Evolutionary conservation across 2,329 filamentous ascomycete species (phyloP), one percentile per base, ranked within the genome.

Genomic region (Immersiporthe knoxdaviesiana): DNA sequence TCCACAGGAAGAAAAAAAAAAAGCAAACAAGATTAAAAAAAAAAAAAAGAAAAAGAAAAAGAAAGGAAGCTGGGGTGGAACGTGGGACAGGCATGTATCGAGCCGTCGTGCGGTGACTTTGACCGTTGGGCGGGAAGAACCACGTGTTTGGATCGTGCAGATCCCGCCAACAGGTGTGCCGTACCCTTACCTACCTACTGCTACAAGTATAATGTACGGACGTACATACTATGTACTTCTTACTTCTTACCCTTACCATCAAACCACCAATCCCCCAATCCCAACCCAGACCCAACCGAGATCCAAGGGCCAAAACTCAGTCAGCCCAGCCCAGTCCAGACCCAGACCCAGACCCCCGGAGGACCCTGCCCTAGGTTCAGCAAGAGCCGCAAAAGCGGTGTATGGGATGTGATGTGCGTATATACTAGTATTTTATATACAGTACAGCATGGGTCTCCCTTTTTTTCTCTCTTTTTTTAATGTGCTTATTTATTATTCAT

Each of bases 351-450:
- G 41, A 16, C 50, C 24, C 16, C 16, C 21, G 21, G 39, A n/a
- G 12, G 12, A 30, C 14, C 27, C 24, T 37, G 14, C 2, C 30
- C 41, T 30, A 27, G 35, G 24, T 16, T 21, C 16, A 37, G 58
- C 58, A 39, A 60, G 63, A 67, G 65, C 65, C 44, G 56, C 65
- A 62, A 60, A 67, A 54, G 65, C 65, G 65, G 65, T 67, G 65
- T 67, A 44, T 35, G n/a, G 32, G 59, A 11, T 60, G 56, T 37
- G 2, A 4, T 35, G 3, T 32, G 24, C 30, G 30, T 32, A 30
- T 24, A 14, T 27, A n/a, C n/a, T n/a, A 12, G 52, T 27, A 32
- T 56, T 8, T 56, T 8, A 32, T 30, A 12, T 32, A 58, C 30
- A 30, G 12, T 58, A 58, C 18, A 32, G 18, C 3, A 58, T 30